Percentiles rank a stretch among this genome's conserved stretches.
These are phyloP conservation scores for Gnomoniopsis smithogilvyi DNA, from an alignment of 2,329 filamentous ascomycete genomes.

Conservation along the genomic window DNA sequence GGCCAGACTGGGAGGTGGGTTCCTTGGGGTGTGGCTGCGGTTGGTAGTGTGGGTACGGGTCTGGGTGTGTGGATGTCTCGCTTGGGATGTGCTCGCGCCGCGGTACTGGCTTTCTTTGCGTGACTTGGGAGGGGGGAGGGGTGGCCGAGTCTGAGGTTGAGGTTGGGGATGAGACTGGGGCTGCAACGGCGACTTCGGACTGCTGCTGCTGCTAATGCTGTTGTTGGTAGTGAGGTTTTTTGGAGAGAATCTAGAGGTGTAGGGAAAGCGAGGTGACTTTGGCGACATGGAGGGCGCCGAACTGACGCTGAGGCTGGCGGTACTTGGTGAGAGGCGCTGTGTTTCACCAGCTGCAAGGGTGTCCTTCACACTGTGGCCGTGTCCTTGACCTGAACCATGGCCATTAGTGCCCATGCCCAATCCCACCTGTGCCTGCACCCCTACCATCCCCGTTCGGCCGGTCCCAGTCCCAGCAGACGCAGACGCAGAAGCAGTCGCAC, in stretches of 20 bases:
- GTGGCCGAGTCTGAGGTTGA: not conserved
- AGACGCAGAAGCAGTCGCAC: not conserved
- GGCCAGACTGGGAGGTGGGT: not conserved
- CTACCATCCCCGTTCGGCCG: not conserved
- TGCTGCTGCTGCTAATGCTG: slow-evolving; percentile 5
- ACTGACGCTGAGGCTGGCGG: slow-evolving; percentile 23
- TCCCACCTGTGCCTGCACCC: not conserved
- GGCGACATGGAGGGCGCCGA: slow-evolving; percentile 35
- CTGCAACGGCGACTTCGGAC: not conserved
- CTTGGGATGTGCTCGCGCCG: slow-evolving; percentile 1
- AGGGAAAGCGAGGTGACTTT: slow-evolving; percentile 42
- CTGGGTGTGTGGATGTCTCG: slow-evolving; percentile 11
- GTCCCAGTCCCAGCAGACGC: not conserved
- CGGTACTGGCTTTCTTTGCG: not conserved
- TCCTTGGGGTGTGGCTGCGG: not conserved
- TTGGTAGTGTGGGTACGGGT: not conserved
- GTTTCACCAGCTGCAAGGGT: slow-evolving; percentile 27
- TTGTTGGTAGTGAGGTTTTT: slow-evolving; percentile 24
- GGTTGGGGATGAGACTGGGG: slow-evolving; percentile 1
- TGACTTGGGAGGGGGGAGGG: not conserved
- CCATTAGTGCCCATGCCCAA: not conserved
- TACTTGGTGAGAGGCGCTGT: slow-evolving; percentile 24
- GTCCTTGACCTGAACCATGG: not conserved
- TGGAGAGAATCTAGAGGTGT: slow-evolving; percentile 43
- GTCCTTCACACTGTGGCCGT: slow-evolving; percentile 1